Base-by-base conservation (phyloP, 176 grass and related monocot species). In the Aegilops sharonensis region DNA sequence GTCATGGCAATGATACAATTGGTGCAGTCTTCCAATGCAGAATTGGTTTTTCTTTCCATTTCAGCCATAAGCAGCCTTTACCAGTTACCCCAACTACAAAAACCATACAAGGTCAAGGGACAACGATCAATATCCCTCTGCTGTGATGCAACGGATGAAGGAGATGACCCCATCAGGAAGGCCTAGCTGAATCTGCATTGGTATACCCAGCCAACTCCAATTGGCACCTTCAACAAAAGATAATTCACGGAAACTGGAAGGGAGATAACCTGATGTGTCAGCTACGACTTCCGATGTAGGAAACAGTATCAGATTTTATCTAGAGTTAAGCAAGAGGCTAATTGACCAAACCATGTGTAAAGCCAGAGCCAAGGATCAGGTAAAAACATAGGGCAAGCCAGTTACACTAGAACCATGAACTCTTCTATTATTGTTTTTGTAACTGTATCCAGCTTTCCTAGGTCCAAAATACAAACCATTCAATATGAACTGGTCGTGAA, bases 81-180 rank as follows among this genome's bases (percentile, higher is more conserved):
- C 89, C 91, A 81, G 87, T 93, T 89, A 96, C 89, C 87, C 91
- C 87, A 91, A 91, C 91, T 96, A 93, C 87, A 90, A 40, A 88
- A 87, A 85, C 77, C 85, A 87, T 87, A 79, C 80, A 89, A 81
- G 66, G 79, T 50, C 75, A 90, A 81, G 78, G 86, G 86, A 91
- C 79, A 92, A 83, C 70, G 81, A 74, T 72, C 89, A 85, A 89
- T 82, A 80, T 87, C 92, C 89, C 89, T 91, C 94, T 69, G 86
- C 59, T 63, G 88, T 88, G 86, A 92, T 85, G 79, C 83, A 89
- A 82, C 54, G 64, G 86, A 86, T 82, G 88, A 86, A 86, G 82
- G 81, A 81, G 83, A 30, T 75, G 90, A 83, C 78, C 79, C 80
- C 91, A 76, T 84, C 87, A 80, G 80, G 75, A 88, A 86, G 89